Percentiles rank a stretch among this genome's conserved stretches.
These are phyloP conservation scores for Aspergillus intermedius DNA, from an alignment of 2,329 filamentous ascomycete species.

Conservation along the genomic window DNA sequence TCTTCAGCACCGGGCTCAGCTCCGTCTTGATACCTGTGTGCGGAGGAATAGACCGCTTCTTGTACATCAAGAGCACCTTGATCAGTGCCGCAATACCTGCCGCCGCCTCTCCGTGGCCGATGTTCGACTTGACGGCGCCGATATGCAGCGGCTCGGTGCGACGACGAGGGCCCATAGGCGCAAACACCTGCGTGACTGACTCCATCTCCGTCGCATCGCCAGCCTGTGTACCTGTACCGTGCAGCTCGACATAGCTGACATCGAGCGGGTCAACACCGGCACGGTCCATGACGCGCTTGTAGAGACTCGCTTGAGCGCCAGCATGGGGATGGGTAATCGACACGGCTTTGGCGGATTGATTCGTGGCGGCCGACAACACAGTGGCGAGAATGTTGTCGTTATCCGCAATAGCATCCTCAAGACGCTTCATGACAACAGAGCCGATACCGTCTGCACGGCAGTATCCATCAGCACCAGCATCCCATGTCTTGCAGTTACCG, in stretches of 20 bases:
- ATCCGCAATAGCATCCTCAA: conserved; percentile 47
- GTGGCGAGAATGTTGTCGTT: conserved; percentile 40
- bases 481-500: conserved; percentile 46
- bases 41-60: conserved; percentile 57
- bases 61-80: conserved; percentile 60
- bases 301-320: conserved; percentile 32
- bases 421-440: conserved; percentile 45
- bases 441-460: conserved; percentile 48
- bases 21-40: conserved; percentile 60
- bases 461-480: conserved; percentile 48
- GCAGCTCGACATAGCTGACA: conserved; percentile 35
- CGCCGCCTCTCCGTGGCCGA: conserved; percentile 43
- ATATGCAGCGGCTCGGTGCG: conserved; percentile 49
- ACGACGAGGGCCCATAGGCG: conserved; percentile 41
- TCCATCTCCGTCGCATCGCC: conserved; percentile 34
- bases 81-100: conserved; percentile 39
- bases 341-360: conserved; percentile 42
- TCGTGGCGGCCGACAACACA: conserved; percentile 37
- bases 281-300: conserved; percentile 15
- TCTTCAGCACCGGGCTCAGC: conserved; percentile 28
- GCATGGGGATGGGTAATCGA: conserved; percentile 40
- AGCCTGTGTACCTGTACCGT: conserved; percentile 38
- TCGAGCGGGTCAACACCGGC: conserved; percentile 10
- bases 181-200: conserved; percentile 32
- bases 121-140: conserved; percentile 47